Percentiles rank a stretch among this genome's conserved stretches.
Evolutionary conservation across 352 stramenopile species (phyloP).

Genomic region (Poterioochromonas sp.): DNA sequence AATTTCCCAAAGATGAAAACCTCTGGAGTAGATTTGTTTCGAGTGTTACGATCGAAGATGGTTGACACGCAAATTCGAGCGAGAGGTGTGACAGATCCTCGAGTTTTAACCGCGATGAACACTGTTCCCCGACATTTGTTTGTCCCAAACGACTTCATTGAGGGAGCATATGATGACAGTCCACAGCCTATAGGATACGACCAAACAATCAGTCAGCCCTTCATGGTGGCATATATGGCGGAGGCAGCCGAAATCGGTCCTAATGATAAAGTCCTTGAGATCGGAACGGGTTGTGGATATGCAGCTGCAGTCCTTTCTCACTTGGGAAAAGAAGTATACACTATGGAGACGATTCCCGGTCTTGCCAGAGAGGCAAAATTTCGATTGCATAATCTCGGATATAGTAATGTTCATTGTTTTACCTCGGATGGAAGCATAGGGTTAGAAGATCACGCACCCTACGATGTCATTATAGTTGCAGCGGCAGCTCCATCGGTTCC

Average conservation of each 20-base stretch:
- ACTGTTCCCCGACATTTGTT: constrained; percentile 1
- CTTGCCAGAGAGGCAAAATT: neutral
- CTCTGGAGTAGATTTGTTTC: no score
- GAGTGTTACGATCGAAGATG: neutral
- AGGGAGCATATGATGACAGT: neutral
- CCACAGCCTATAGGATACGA: constrained; percentile 6
- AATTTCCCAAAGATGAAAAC: no score
- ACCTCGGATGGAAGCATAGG: neutral
- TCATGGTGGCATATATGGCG: neutral
- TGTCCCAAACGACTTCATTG: neutral
- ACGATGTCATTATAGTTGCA: constrained; percentile 6
- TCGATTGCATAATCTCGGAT: neutral
- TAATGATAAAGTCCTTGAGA: constrained; percentile 19
- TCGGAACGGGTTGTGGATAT: constrained; percentile 18
- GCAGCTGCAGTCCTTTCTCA: neutral
- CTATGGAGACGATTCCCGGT: neutral
- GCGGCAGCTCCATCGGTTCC: neutral
- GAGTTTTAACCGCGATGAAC: neutral
- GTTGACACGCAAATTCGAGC: neutral
- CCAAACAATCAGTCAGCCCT: constrained; percentile 13
- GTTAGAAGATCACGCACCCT: neutral
- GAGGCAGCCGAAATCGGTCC: neutral
- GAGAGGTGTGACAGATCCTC: neutral
- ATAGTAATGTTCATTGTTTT: neutral
- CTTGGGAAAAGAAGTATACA: neutral